Conservation (phyloP, 305 asterid species). For the Fraxinus platypoda region DNA sequence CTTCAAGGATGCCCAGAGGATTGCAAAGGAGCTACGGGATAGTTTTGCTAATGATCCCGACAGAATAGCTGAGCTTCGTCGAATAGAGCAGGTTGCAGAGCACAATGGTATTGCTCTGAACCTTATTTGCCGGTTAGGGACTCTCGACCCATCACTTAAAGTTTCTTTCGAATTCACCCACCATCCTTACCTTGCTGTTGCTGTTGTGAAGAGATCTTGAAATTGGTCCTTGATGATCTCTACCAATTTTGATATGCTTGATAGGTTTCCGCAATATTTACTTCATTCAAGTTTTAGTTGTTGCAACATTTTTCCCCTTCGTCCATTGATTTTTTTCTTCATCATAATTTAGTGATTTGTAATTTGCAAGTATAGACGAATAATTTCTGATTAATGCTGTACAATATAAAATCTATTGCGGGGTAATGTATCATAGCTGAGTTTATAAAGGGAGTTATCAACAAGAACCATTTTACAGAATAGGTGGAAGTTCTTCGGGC, state of each 20-base stretch:
- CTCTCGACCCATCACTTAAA: conserved; percentile 75
- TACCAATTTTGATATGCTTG: neutral
- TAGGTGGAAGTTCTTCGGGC: neutral
- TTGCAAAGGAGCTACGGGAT: conserved; percentile 69
- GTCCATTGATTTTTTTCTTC: conserved; percentile 3
- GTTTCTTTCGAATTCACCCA: conserved; percentile 75
- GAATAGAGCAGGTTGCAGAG: conserved; percentile 87
- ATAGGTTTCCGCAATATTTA: neutral
- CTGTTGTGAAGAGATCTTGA: conserved; percentile 90
- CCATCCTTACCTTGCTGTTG: conserved; percentile 88
- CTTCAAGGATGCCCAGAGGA: conserved; percentile 85
- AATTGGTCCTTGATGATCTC: conserved; percentile 16
- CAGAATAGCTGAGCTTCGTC: conserved; percentile 67
- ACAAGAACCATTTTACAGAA: neutral
- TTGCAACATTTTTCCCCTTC: neutral
- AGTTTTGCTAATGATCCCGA: conserved; percentile 62
- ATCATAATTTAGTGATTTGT: conserved; percentile 20
- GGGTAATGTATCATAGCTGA: conserved; percentile 18
- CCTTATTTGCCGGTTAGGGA: conserved; percentile 73
- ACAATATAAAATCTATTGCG: conserved; percentile 17
- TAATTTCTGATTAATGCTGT: conserved; percentile 20
- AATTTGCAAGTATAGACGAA: conserved; percentile 7
- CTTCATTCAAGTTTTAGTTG: neutral
- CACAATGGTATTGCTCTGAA: conserved; percentile 77
- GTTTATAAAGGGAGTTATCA: neutral